phyloP scores from a whole-genome alignment of 768 basidiomycete species.

The Tulasnella sp. region DNA sequence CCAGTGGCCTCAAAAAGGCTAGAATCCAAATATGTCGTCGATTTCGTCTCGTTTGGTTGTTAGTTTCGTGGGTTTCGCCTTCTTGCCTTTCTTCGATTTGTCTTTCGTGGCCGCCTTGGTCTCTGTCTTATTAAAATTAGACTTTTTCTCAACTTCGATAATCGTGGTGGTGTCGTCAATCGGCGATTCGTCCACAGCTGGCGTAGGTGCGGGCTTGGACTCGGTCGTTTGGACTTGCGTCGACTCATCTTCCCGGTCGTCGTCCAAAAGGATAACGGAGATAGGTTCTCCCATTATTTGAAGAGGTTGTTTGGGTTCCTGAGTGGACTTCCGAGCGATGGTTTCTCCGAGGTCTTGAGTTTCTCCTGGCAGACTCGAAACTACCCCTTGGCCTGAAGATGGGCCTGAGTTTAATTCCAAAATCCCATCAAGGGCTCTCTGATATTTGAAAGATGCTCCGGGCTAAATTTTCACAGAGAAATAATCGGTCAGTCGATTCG shows the following conservation, averaged over 20 bases:
- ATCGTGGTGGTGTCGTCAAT: neutral
- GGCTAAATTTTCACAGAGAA: neutral
- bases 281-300: neutral
- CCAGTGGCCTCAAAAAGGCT: neutral
- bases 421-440: neutral
- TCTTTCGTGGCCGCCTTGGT: neutral
- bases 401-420: neutral
- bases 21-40: constrained; percentile 23
- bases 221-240: too few relatives aligned
- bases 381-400: neutral
- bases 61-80: neutral
- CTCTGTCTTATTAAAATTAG: neutral
- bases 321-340: neutral
- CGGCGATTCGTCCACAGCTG: neutral
- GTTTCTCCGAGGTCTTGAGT: neutral
- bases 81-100: neutral
- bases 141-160: neutral
- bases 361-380: neutral
- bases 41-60: neutral
- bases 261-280: neutral
- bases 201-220: neutral
- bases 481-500: neutral
- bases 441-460: neutral
- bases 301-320: neutral
- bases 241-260: constrained; percentile 9